Evolutionary conservation across 1,139 yeast species (phyloP).

Genomic region (Kodamaea fungicola): DNA sequence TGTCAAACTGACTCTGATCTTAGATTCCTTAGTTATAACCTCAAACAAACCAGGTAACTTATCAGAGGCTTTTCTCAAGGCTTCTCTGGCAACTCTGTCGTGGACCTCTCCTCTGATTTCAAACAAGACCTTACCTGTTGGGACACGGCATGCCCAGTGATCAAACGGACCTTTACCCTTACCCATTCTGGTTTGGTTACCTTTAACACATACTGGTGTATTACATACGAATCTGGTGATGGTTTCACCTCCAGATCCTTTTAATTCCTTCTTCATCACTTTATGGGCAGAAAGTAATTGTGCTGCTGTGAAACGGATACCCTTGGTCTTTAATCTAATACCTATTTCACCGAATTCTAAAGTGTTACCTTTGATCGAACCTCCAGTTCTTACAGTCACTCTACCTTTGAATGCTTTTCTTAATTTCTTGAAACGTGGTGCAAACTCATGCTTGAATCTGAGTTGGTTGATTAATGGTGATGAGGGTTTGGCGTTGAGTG

Average conservation of each 20-base stretch:
- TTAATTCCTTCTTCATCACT: slow-evolving; percentile 75
- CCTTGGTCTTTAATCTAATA: slow-evolving; percentile 80
- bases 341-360: slow-evolving; percentile 83
- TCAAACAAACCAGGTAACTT: slow-evolving; percentile 93
- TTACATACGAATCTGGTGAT: slow-evolving; percentile 82
- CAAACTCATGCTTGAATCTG: slow-evolving; percentile 79
- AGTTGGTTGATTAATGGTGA: background rate
- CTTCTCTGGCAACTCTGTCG: slow-evolving; percentile 87
- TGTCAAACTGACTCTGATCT: slow-evolving; percentile 71
- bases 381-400: slow-evolving; percentile 92
- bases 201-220: slow-evolving; percentile 90
- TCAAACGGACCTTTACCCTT: slow-evolving; percentile 98
- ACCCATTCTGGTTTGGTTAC: slow-evolving; percentile 99
- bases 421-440: slow-evolving; percentile 72
- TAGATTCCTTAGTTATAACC: slow-evolving; percentile 64
- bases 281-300: slow-evolving; percentile 91
- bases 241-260: slow-evolving; percentile 66
- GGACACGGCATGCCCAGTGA: slow-evolving; percentile 95
- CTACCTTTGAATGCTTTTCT: slow-evolving; percentile 92
- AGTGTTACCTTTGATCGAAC: slow-evolving; percentile 84
- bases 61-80: slow-evolving; percentile 85
- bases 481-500: background rate
- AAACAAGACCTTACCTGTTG: slow-evolving; percentile 89
- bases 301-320: slow-evolving; percentile 81
- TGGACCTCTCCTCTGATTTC: slow-evolving; percentile 82